Percentiles rank a stretch among this genome's conserved stretches.
phyloP scores from a whole-genome alignment of 2,329 filamentous ascomycete genomes.

The Sporothrix globosa region DNA sequence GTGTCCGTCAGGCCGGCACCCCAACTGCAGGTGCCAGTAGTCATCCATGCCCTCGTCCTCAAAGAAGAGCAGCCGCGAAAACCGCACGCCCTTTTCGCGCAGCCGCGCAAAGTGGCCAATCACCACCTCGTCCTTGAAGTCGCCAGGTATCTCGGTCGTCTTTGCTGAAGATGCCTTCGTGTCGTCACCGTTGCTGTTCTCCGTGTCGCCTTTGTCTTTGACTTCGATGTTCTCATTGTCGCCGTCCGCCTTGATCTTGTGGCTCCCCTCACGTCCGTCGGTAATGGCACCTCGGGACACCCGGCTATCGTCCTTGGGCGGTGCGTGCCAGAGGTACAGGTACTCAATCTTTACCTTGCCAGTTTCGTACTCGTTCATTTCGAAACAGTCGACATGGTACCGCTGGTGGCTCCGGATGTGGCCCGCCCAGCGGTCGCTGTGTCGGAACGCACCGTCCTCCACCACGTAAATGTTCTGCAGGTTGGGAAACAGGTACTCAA shows the following conservation, averaged over 20 bases:
- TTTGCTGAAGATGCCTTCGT: no score
- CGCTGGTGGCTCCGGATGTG: constrained; percentile 13
- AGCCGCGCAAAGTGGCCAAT: constrained; percentile 32
- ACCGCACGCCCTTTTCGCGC: constrained; percentile 30
- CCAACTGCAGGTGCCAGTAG: constrained; percentile 16
- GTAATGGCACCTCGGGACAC: not conserved
- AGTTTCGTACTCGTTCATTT: not conserved
- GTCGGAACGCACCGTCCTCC: constrained; percentile 28
- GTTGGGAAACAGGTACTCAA: constrained; percentile 30
- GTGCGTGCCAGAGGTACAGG: constrained; percentile 34
- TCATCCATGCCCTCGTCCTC: not conserved
- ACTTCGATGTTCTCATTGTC: not conserved
- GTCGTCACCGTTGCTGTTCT: not conserved
- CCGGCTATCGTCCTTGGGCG: not conserved
- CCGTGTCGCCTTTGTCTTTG: not conserved
- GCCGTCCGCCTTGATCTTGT: not conserved
- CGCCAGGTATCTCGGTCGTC: not conserved
- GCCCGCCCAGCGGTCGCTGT: constrained; percentile 29
- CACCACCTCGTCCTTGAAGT: constrained; percentile 36
- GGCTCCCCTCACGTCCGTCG: not conserved
- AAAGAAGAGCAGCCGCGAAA: constrained; percentile 34
- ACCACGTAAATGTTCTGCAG: constrained; percentile 33
- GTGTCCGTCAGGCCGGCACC: constrained; percentile 25
- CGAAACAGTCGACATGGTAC: constrained; percentile 18
- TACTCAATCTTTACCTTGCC: not conserved